These are phyloP conservation scores for Penicillium soppii DNA, from an alignment of 495 filamentous ascomycete genomes.

Conservation along the genomic window DNA sequence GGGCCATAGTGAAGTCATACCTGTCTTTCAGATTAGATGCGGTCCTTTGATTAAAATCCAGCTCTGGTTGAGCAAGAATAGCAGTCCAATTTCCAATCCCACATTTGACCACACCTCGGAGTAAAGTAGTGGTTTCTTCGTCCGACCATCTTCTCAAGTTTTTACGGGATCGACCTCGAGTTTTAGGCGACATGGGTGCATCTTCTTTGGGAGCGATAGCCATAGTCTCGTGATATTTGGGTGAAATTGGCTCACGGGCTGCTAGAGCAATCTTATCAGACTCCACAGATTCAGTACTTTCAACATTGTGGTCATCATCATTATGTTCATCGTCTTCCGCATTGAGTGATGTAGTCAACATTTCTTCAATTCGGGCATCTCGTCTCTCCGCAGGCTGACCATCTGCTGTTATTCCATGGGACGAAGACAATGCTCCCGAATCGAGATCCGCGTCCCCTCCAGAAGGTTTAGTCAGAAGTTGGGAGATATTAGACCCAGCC, in stretches of 20 bases:
- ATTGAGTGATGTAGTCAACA: conserved; percentile 32
- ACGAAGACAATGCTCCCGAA: conserved; percentile 16
- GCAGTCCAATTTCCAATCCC: conserved; percentile 87
- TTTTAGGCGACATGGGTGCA: conserved; percentile 39
- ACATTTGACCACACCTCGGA: conserved; percentile 75
- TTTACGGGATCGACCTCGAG: conserved; percentile 44
- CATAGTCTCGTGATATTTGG: neutral
- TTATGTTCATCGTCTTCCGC: conserved; percentile 12
- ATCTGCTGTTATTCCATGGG: conserved; percentile 22
- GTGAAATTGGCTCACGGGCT: conserved; percentile 1
- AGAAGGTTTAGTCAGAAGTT: conserved; percentile 40
- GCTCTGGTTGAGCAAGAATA: conserved; percentile 72
- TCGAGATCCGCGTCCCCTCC: conserved; percentile 26
- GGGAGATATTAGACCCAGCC: conserved; percentile 43
- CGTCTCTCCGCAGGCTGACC: conserved; percentile 29
- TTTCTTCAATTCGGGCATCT: conserved; percentile 41
- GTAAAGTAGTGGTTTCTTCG: conserved; percentile 74
- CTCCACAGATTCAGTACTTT: conserved; percentile 9
- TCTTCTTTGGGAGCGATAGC: conserved; percentile 19
- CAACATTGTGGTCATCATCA: conserved; percentile 5
- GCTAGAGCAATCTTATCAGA: neutral
- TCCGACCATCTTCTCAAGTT: conserved; percentile 72
- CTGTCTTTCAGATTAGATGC: conserved; percentile 85
- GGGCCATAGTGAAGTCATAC: conserved; percentile 28
- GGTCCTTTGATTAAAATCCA: conserved; percentile 71